These are phyloP conservation scores for Simmondsia chinensis DNA, from an alignment of 148 eudicot genomes.

Conservation along the genomic window DNA sequence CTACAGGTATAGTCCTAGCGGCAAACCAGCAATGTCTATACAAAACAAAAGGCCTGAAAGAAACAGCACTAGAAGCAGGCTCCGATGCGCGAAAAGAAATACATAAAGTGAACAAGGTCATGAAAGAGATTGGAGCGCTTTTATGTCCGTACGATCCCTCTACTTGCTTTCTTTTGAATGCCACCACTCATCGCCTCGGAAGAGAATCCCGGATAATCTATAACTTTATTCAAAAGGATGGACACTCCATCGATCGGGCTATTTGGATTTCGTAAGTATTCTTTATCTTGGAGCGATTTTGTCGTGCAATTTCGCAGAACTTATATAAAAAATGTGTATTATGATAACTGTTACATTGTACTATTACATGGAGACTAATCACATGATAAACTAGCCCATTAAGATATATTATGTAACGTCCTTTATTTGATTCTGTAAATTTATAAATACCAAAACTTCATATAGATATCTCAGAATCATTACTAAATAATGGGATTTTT, in stretches of 20 bases:
- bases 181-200: conserved; percentile 34
- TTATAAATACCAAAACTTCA: too few species aligned
- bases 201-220: conserved; percentile 32
- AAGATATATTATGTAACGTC: neutral
- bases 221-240: conserved; percentile 23
- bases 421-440: neutral
- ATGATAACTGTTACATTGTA: neutral
- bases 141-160: conserved; percentile 45
- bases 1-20: conserved; percentile 33
- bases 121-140: conserved; percentile 29
- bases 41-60: conserved; percentile 30
- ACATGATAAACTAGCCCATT: neutral
- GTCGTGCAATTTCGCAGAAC: too few species aligned
- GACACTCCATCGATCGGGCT: conserved; percentile 29
- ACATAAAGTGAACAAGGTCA: conserved; percentile 26
- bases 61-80: conserved; percentile 41
- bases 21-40: conserved; percentile 29
- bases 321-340: too few species aligned
- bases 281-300: too few species aligned
- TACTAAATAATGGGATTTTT: too few species aligned
- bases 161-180: conserved; percentile 29
- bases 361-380: neutral
- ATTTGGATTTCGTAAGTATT: conserved; percentile 38
- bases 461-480: too few species aligned
- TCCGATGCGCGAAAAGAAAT: conserved; percentile 34